These are phyloP conservation scores for Lupinus albus DNA, from an alignment of 306 rosid species.

Conservation along the genomic window DNA sequence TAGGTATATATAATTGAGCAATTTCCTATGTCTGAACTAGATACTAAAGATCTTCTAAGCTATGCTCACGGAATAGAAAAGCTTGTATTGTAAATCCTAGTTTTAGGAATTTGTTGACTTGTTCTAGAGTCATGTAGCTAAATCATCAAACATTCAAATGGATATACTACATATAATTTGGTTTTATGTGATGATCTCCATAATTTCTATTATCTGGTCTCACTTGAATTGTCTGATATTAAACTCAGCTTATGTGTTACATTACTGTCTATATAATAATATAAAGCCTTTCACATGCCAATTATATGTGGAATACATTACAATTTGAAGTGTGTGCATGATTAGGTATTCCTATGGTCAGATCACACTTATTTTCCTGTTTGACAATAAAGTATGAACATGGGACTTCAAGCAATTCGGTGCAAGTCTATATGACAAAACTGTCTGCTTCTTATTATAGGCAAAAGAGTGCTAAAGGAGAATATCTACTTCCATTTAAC, in stretches of 20 bases:
- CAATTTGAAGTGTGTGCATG: neutral
- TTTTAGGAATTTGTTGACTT: neutral
- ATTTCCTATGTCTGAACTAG: constrained; percentile 12
- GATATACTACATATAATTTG: neutral
- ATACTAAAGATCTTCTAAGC: neutral
- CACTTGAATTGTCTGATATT: neutral
- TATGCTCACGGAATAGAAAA: neutral
- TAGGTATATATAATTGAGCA: neutral
- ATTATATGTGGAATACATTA: neutral
- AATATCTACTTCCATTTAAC: neutral
- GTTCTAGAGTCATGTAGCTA: neutral
- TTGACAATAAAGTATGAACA: constrained; percentile 22
- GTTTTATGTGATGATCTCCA: neutral
- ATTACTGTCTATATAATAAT: neutral
- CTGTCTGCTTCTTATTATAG: neutral
- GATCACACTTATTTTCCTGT: constrained; percentile 11
- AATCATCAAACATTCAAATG: neutral
- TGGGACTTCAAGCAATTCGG: constrained; percentile 28
- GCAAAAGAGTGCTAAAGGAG: constrained; percentile 1
- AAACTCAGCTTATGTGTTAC: neutral
- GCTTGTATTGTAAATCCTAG: neutral
- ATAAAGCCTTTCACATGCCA: neutral
- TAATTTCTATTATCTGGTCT: constrained; percentile 13
- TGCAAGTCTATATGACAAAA: constrained; percentile 3
- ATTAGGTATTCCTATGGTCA: constrained; percentile 2